Evolutionary conservation across 176 grass and related monocot genomes (phyloP).

Genomic region (Musa schizocarpa): DNA sequence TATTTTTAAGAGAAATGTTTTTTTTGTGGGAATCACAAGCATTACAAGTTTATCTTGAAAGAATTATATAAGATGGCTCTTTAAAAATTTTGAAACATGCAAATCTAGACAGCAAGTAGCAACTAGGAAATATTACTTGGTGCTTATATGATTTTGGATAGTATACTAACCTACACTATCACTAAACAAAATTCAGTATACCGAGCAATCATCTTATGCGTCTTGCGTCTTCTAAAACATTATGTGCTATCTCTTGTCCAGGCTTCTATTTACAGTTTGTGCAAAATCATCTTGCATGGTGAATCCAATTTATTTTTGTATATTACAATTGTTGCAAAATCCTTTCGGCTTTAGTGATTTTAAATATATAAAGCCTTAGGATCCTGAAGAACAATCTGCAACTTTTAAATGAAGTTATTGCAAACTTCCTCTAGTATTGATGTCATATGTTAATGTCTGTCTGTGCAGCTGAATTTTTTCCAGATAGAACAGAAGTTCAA

Average conservation of each 20-base stretch:
- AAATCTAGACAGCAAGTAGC: too few relatives aligned
- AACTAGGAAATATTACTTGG: too few relatives aligned
- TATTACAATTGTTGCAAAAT: slow-evolving; percentile 8
- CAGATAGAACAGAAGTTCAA: slow-evolving; percentile 93
- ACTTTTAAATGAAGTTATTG: neutral
- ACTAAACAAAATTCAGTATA: too few relatives aligned
- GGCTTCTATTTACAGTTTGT: neutral
- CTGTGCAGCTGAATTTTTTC: slow-evolving; percentile 72
- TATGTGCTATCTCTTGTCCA: neutral
- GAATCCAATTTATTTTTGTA: neutral
- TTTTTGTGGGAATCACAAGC: too few relatives aligned
- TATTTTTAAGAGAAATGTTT: too few relatives aligned
- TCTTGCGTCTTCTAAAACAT: neutral
- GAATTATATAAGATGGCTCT: too few relatives aligned
- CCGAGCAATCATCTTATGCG: neutral
- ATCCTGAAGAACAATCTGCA: neutral
- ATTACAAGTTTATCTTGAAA: too few relatives aligned
- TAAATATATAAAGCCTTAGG: neutral
- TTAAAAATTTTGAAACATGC: too few relatives aligned
- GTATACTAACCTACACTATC: neutral
- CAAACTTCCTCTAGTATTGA: slow-evolving; percentile 1
- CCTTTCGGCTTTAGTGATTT: neutral
- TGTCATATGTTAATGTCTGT: slow-evolving; percentile 6
- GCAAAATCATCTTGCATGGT: neutral
- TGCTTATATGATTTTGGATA: too few relatives aligned